Evolutionary conservation across 2,329 filamentous ascomycete species (phyloP), one percentile per base, ranked within the genome.

Genomic region (Magnaporthiopsis poae): DNA sequence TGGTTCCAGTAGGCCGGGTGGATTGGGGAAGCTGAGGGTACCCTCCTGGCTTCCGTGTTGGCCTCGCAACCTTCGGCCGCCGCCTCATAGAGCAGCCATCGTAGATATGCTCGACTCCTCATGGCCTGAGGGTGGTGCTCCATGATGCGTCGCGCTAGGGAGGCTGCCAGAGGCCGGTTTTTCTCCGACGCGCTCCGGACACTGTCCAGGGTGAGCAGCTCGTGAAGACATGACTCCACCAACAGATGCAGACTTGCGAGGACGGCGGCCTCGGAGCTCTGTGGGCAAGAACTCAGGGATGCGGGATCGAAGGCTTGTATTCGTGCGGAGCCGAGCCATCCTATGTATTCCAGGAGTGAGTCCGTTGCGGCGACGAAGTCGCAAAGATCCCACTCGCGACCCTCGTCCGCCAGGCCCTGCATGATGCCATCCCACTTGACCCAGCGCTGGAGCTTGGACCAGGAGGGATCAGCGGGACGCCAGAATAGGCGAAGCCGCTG

Each of bases 91-190:
- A 66, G 61, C 29, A 66, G 25, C 65, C 65, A 66, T 27, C 60
- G 60, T 27, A 63, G 35, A 29, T 60, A 66, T 3, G 65, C 60
- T 15, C 61, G 60, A 21, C 65, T 63, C 25, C 61, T 62, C 65
- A 66, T 63, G 21, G 61, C 61, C 3, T 36, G 21, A 5, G 65
- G 39, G 60, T 62, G 25, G 29, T 62, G 27, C 5, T 11, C 9
- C n/a, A 52, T 63, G 35, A 63, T 56, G 15, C 27, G 15, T 8
- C 39, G 33, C 1, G 62, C 62, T 18, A 63, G 21, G n/a, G 21
- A 9, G 7, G 46, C n/a, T 9, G 46, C n/a, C 46, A 56, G n/a
- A 11, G 46, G 46, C 8, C 33, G 18, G 11, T 46, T 56, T 56
- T 27, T 12, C n/a, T 21, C 21, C 4, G 62, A 12, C 60, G 13